Evolutionary conservation across 331 rosid species (phyloP), one percentile per base, ranked within the genome.

Genomic region (Erythrophleum ivorense): DNA sequence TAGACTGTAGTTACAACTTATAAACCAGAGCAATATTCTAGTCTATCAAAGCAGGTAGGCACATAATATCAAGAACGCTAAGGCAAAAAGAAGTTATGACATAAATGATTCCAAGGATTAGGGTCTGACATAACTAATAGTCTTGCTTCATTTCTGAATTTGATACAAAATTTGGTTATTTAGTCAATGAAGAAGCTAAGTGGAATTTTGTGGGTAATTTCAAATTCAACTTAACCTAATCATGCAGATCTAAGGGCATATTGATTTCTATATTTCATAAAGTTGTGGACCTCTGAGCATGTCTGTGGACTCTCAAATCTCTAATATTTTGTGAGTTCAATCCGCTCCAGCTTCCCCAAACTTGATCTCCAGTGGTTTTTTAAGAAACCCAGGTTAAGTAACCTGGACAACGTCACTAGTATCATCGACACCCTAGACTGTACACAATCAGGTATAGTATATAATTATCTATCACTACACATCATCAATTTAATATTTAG

Each of bases 211-310:
- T 48, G 3, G 48, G 43, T 50, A 34, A 69, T 75, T 75, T 67
- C 29, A 66, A 58, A 49, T 33, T 45, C 62, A 49, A 33, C n/a
- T 73, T 57, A 74, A 73, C 54, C 45, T 62, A 18, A 58, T 57
- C 68, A 84, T 38, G 54, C 60, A 79, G 54, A 73, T 69, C 16
- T 68, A 6, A 48, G 55, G 72, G 69, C 74, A 66, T 73, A 71
- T 73, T 55, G 53, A 50, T 79, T 55, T 65, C 77, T 71, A 73
- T 57, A 33, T 29, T 21, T 31, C 24, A 65, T 7, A 2, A 65
- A 16, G 49, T 38, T 15, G 33, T 21, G 66, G 66, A 46, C 71
- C 78, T 43, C 15, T 40, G 41, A 75, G 70, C 54, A 79, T 71
- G 81, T 75, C 75, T 40, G 52, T 34, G 58, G 43, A 84, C 41